Percentiles rank a stretch among this genome's conserved stretches.
phyloP scores from a whole-genome alignment of 306 rosid species.

The Sophora flavescens region DNA sequence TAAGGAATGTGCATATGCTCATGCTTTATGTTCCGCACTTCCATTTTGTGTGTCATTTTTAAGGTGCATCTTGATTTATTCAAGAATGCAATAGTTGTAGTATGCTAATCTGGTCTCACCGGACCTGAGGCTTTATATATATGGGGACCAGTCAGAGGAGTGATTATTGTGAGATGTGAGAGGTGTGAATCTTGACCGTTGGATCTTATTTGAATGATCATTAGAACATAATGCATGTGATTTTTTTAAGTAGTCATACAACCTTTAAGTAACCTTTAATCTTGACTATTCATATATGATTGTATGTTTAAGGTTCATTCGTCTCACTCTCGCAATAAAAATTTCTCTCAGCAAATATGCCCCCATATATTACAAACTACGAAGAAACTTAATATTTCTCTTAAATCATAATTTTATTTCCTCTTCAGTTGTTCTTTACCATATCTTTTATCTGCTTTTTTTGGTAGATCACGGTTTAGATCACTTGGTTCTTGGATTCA shows the following conservation, averaged over 20 bases:
- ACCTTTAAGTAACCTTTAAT: no score
- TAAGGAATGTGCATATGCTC: background rate
- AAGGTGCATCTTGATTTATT: background rate
- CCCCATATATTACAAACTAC: background rate
- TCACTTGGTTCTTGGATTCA: slow-evolving; percentile 9
- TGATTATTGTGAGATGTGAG: no score
- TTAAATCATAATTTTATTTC: background rate
- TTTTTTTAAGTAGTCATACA: no score
- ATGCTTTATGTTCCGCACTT: slow-evolving; percentile 7
- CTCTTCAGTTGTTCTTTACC: background rate
- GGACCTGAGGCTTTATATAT: background rate
- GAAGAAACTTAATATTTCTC: background rate
- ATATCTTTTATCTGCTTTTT: background rate
- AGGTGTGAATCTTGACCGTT: no score
- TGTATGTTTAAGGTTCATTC: no score
- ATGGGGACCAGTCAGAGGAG: no score
- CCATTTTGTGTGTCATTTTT: background rate
- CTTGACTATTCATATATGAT: no score
- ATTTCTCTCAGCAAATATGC: no score
- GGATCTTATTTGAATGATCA: no score
- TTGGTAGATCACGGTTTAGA: background rate
- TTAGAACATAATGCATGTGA: no score
- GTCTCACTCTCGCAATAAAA: no score
- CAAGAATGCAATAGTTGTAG: slow-evolving; percentile 11
- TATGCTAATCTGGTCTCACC: slow-evolving; percentile 17